Percentiles rank a stretch among this genome's conserved stretches.
Evolutionary conservation across 2,329 filamentous ascomycete species (phyloP).

Genomic region (Aureobasidium pullulans): DNA sequence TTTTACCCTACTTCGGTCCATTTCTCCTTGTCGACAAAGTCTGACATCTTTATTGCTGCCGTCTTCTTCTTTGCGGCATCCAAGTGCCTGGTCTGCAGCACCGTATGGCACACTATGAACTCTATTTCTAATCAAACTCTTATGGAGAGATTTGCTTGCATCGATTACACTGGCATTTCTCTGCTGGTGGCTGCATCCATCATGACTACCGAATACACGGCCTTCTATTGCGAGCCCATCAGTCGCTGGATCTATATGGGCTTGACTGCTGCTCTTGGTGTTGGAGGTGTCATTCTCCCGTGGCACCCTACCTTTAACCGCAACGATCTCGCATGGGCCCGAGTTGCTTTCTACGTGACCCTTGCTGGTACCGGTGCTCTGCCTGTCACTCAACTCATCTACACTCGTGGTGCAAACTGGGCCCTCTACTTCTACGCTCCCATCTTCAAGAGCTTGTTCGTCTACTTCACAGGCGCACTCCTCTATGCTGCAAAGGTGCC

Average conservation of each 20-base stretch:
- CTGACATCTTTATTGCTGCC: constrained; percentile 83
- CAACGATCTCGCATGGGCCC: constrained; percentile 82
- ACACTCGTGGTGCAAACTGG: constrained; percentile 69
- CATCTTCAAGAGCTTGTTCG: constrained; percentile 73
- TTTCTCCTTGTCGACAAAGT: constrained; percentile 77
- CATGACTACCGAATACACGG: constrained; percentile 96
- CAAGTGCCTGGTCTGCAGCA: constrained; percentile 91
- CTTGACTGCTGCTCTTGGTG: constrained; percentile 70
- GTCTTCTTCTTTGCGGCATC: constrained; percentile 94
- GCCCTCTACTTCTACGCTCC: constrained; percentile 86
- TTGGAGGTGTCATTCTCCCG: constrained; percentile 82
- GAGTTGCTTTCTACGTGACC: constrained; percentile 84
- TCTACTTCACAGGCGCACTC: constrained; percentile 77
- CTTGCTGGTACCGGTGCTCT: constrained; percentile 83
- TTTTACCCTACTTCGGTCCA: constrained; percentile 86
- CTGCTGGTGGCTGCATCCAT: constrained; percentile 91
- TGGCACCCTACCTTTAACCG: constrained; percentile 97
- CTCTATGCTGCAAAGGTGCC: constrained; percentile 90
- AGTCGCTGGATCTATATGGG: constrained; percentile 82
- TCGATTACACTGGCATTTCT: constrained; percentile 97
- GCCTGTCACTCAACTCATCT: constrained; percentile 74
- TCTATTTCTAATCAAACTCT: constrained; percentile 83
- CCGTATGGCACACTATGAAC: constrained; percentile 98
- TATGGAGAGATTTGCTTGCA: constrained; percentile 92
- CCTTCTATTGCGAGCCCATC: constrained; percentile 92